These are phyloP conservation scores for Neurospora discreta DNA, from an alignment of 495 filamentous ascomycete species.

Conservation along the genomic window DNA sequence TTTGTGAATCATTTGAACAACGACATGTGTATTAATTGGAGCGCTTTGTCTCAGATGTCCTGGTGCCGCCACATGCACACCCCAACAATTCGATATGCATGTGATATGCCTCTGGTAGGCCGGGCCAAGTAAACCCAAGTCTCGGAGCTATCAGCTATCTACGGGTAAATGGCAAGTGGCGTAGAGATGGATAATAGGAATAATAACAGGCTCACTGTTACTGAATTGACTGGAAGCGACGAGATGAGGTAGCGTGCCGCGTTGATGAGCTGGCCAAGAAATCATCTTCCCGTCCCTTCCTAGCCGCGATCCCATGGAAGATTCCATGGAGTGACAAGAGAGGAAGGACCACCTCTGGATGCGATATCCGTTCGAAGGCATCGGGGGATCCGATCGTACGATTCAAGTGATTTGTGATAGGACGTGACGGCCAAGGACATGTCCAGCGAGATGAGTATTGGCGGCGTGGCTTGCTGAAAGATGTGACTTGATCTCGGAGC, in stretches of 20 bases:
- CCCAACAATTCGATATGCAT: neutral
- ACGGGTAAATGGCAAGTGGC: neutral
- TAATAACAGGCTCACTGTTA: neutral
- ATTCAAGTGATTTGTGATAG: neutral
- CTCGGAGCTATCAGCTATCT: neutral
- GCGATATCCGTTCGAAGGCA: neutral
- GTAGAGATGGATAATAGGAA: neutral
- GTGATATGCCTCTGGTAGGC: neutral
- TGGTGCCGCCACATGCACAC: neutral
- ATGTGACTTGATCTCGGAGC: neutral
- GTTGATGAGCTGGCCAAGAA: neutral
- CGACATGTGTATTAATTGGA: too few species aligned
- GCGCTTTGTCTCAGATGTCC: neutral
- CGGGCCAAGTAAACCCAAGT: neutral
- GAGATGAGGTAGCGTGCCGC: neutral
- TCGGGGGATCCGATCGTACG: neutral
- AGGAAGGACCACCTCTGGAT: neutral
- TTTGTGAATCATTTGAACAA: neutral
- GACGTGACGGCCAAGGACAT: neutral
- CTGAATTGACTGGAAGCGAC: neutral
- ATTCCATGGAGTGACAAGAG: neutral
- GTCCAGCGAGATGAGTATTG: neutral
- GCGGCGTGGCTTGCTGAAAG: neutral
- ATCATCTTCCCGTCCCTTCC: neutral
- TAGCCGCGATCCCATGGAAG: neutral